Conservation (phyloP, 108 stramenopile genomes). For the Nitzschia sp. region DNA sequence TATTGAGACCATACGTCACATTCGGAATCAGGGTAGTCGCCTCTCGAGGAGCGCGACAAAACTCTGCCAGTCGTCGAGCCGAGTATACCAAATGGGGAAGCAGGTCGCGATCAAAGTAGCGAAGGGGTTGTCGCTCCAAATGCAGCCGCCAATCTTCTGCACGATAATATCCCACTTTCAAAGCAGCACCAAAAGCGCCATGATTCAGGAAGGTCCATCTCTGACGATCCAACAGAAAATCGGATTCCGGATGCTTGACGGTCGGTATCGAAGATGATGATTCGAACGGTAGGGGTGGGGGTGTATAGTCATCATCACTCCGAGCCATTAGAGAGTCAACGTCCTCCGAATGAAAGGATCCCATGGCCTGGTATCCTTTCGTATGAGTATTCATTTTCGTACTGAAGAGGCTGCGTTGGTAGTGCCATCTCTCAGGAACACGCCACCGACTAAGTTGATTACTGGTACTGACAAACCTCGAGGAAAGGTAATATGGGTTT, state of each 20-base stretch:
- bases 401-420: too few species aligned
- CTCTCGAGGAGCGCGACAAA: slow-evolving; percentile 33
- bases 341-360: slow-evolving; percentile 73
- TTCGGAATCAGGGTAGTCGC: slow-evolving; percentile 34
- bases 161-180: slow-evolving; percentile 51
- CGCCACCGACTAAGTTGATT: too few species aligned
- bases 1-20: slow-evolving; percentile 68
- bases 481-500: too few species aligned
- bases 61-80: slow-evolving; percentile 51
- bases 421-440: too few species aligned
- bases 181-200: slow-evolving; percentile 63
- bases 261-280: neutral
- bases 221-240: slow-evolving; percentile 53
- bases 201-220: slow-evolving; percentile 53
- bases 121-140: slow-evolving; percentile 67
- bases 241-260: neutral
- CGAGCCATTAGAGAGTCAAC: slow-evolving; percentile 53
- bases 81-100: slow-evolving; percentile 67
- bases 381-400: too few species aligned
- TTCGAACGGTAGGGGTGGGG: slow-evolving; percentile 57
- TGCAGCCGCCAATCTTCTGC: slow-evolving; percentile 64
- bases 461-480: too few species aligned
- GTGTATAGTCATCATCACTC: slow-evolving; percentile 37
- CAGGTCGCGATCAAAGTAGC: slow-evolving; percentile 73
- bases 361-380: slow-evolving; percentile 64